Percentiles rank a stretch among this genome's conserved stretches.
phyloP scores from a whole-genome alignment of 2,329 filamentous ascomycete species.

The Ascochyta koolunga region DNA sequence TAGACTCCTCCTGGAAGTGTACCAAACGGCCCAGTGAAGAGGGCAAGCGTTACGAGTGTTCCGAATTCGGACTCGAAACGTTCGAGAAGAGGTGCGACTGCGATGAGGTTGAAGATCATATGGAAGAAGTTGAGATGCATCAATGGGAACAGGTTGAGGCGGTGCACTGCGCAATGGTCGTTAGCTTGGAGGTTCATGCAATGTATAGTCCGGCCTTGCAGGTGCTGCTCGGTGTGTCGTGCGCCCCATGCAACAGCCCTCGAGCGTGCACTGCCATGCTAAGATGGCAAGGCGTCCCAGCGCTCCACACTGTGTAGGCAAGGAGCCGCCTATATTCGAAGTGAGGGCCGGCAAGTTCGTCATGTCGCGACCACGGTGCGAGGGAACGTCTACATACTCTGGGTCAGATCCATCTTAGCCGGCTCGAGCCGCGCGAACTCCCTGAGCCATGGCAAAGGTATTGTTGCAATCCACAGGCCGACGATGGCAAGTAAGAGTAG shows the following conservation, averaged over 20 bases:
- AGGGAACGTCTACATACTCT: constrained; percentile 62
- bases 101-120: constrained; percentile 76
- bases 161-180: constrained; percentile 69
- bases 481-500: constrained; percentile 70
- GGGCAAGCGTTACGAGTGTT: constrained; percentile 81
- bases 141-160: constrained; percentile 89
- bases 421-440: constrained; percentile 83
- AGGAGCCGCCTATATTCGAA: not conserved
- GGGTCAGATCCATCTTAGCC: constrained; percentile 71
- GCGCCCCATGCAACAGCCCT: not conserved
- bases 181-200: constrained; percentile 16
- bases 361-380: not conserved
- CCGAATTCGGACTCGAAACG: constrained; percentile 93
- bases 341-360: not conserved
- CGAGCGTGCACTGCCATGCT: not conserved
- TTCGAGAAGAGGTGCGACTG: constrained; percentile 86
- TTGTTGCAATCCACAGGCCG: constrained; percentile 69
- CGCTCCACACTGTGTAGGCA: not conserved
- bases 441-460: constrained; percentile 74
- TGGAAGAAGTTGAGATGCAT: constrained; percentile 85
- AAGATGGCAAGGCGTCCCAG: not conserved
- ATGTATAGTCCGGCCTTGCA: not conserved
- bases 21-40: constrained; percentile 78
- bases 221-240: not conserved
- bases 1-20: constrained; percentile 80